Base-by-base conservation (phyloP, 495 filamentous ascomycete species). In the Penicillium lagena region DNA sequence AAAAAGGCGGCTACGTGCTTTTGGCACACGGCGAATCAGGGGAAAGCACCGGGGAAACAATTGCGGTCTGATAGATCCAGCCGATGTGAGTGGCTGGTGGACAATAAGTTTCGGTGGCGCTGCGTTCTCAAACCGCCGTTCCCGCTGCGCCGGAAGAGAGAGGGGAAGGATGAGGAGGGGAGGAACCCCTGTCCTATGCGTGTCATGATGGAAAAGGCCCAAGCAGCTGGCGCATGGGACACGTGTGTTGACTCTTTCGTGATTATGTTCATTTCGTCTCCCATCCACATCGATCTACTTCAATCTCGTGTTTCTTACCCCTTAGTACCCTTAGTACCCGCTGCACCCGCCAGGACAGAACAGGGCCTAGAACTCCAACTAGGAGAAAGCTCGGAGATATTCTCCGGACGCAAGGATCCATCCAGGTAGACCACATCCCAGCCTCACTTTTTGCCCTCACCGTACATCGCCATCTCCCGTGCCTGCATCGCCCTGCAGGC, bases 1-100 rank as follows among this genome's bases (percentile, higher is more conserved):
- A 22, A 22, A 22, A 22, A 22, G 22, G 22, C 22, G 22, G 22
- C 22, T 22, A 22, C 22, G 22, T 22, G 22, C 22, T 50, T 50
- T 15, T 14, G 28, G 9, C 39, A 22, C 9, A 30, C 40, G 35
- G 35, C 57, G 54, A 60, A 58, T 60, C 48, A 55, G 12, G 35
- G 36, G 5, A 34, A 15, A 37, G 15, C 5, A 9, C 4, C 1
- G 13, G 8, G 15, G 29, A 37, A 15, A 35, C n/a, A 51, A 46
- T 48, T 50, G 46, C 48, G 45, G 49, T 51, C 57, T 60, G 49
- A 55, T 58, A 58, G 46, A 58, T 52, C 49, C 39, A 52, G 29
- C n/a, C 15, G 2, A 38, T 32, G 12, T 60, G 32, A 55, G 37
- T 59, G 54, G 57, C 46, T 36, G 7, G 31, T 36, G 35, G 37